Conservation (phyloP, 2,329 filamentous ascomycete species). For the Sarocladiaceae sp. region DNA sequence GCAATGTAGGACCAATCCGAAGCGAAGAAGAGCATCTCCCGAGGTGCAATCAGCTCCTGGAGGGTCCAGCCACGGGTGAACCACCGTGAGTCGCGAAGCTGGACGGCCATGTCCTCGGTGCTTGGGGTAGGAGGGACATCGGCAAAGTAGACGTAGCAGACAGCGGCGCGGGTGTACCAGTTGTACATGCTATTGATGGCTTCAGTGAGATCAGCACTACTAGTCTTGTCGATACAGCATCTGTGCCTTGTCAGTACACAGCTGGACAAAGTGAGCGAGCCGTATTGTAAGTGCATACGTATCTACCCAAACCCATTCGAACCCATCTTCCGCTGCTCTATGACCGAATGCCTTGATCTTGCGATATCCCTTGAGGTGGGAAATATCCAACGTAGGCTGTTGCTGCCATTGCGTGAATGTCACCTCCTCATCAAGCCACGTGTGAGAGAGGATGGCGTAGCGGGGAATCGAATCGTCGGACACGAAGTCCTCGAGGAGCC, state of each 20-base stretch:
- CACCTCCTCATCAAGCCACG: slow-evolving; percentile 25
- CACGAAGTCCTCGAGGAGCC: slow-evolving; percentile 16
- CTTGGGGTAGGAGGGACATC: slow-evolving; percentile 12
- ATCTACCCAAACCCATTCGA: slow-evolving; percentile 19
- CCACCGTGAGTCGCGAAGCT: slow-evolving; percentile 14
- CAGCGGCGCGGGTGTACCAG: slow-evolving; percentile 16
- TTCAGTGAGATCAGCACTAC: slow-evolving; percentile 18
- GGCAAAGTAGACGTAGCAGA: slow-evolving; percentile 19
- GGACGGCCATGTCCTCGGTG: background rate
- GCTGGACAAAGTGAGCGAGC: background rate
- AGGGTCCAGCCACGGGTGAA: slow-evolving; percentile 21
- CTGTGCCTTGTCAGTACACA: slow-evolving; percentile 8
- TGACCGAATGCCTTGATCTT: slow-evolving; percentile 15
- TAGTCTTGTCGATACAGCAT: slow-evolving; percentile 20
- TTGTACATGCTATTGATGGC: slow-evolving; percentile 21
- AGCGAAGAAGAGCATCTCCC: slow-evolving; percentile 18
- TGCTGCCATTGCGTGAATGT: slow-evolving; percentile 18
- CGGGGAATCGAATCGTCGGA: slow-evolving; percentile 12
- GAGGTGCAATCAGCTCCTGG: slow-evolving; percentile 20
- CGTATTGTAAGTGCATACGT: background rate
- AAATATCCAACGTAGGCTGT: background rate
- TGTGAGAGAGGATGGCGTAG: slow-evolving; percentile 31
- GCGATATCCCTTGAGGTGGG: slow-evolving; percentile 13
- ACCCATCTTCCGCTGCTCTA: slow-evolving; percentile 6
- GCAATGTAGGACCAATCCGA: slow-evolving; percentile 13